Percentiles rank a stretch among this genome's conserved stretches.
Evolutionary conservation across 108 stramenopile genomes (phyloP).

Genomic region (Nitzschia putrida): DNA sequence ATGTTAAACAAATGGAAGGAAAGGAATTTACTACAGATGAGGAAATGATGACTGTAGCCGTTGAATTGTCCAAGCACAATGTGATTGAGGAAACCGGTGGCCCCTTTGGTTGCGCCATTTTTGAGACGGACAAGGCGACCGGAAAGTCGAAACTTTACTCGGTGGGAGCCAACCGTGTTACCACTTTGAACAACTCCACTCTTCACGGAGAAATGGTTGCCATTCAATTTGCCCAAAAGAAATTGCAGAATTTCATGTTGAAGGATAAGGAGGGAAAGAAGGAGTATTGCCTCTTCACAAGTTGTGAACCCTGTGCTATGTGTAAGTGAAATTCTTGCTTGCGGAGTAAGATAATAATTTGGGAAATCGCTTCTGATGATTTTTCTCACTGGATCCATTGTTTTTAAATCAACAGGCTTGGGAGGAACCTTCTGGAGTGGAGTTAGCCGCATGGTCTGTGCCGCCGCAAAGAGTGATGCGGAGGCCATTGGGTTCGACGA

Average conservation of each 20-base stretch:
- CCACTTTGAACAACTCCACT: constrained; percentile 72
- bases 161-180: constrained; percentile 78
- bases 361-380: not conserved
- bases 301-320: constrained; percentile 85
- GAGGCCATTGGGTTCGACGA: constrained; percentile 87
- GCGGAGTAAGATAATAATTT: not conserved
- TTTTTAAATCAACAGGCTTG: constrained; percentile 18
- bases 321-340: not conserved
- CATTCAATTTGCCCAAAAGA: constrained; percentile 79
- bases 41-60: constrained; percentile 83
- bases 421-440: constrained; percentile 82
- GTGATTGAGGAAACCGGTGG: constrained; percentile 72
- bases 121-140: constrained; percentile 56
- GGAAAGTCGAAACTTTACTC: constrained; percentile 50
- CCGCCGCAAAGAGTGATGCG: constrained; percentile 80
- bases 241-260: constrained; percentile 57
- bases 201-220: constrained; percentile 87
- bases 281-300: constrained; percentile 75
- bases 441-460: constrained; percentile 74
- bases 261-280: constrained; percentile 11
- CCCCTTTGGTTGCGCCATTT: constrained; percentile 84
- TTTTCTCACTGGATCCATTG: not conserved
- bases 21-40: constrained; percentile 59
- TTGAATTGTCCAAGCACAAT: constrained; percentile 68
- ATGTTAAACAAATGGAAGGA: constrained; percentile 44